Percentiles rank a stretch among this genome's conserved stretches.
These are phyloP conservation scores for Tephrocybe sp. DNA, from an alignment of 768 basidiomycete genomes.

Conservation along the genomic window DNA sequence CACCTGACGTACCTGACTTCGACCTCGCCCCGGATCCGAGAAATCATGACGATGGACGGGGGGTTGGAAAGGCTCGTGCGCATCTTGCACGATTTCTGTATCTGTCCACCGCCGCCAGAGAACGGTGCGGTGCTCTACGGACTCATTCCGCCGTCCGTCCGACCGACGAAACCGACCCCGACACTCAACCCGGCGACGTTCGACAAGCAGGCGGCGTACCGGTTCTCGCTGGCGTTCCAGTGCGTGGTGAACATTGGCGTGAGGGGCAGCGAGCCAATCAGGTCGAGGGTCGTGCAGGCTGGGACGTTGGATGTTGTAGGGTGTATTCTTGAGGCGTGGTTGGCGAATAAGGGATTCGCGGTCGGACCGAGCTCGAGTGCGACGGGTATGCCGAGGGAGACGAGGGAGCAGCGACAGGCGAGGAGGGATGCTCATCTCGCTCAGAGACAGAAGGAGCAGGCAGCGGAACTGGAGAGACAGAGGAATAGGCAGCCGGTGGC, in stretches of 20 bases:
- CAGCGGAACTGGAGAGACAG: slow-evolving; percentile 58
- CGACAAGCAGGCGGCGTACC: slow-evolving; percentile 83
- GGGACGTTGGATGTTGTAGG: slow-evolving; percentile 92
- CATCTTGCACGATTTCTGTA: slow-evolving; percentile 86
- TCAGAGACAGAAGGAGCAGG: no score
- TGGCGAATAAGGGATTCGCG: slow-evolving; percentile 83
- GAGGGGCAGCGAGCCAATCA: slow-evolving; percentile 84
- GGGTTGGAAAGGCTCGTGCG: slow-evolving; percentile 93
- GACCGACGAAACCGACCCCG: slow-evolving; percentile 54
- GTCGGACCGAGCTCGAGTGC: no score
- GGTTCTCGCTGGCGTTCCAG: slow-evolving; percentile 92
- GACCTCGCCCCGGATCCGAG: slow-evolving; percentile 94
- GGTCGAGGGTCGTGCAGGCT: slow-evolving; percentile 90
- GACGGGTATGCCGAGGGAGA: no score
- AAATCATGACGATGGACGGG: slow-evolving; percentile 97
- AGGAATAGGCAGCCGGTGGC: slow-evolving; percentile 28
- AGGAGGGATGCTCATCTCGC: no score
- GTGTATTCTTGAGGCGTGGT: slow-evolving; percentile 90
- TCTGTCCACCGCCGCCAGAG: slow-evolving; percentile 79
- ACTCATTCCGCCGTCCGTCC: slow-evolving; percentile 63
- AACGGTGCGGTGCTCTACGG: slow-evolving; percentile 77
- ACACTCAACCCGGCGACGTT: slow-evolving; percentile 66
- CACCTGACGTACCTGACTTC: slow-evolving; percentile 96
- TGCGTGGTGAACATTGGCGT: slow-evolving; percentile 97
- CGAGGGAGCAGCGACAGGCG: no score